phyloP scores from a whole-genome alignment of 2,329 filamentous ascomycete genomes.

The Fusarium sacchari region DNA sequence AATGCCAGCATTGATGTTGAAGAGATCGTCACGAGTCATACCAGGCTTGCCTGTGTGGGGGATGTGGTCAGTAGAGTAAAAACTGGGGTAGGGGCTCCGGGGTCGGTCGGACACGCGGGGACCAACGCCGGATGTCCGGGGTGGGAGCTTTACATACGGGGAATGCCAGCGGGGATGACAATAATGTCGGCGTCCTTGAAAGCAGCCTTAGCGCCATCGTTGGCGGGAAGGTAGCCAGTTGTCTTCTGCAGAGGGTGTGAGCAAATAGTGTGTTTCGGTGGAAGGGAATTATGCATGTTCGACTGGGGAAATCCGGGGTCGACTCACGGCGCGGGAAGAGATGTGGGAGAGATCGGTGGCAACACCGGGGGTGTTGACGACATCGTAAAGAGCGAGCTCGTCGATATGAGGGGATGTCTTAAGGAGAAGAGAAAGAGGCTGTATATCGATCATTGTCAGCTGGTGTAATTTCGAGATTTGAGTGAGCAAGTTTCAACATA shows the following conservation, averaged over 20 bases:
- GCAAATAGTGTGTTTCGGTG: conserved; percentile 39
- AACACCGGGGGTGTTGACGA: conserved; percentile 97
- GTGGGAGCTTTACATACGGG: conserved; percentile 71
- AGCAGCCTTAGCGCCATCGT: conserved; percentile 85
- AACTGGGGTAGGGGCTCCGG: conserved; percentile 25
- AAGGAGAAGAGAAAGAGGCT: conserved; percentile 96
- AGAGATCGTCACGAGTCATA: conserved; percentile 99
- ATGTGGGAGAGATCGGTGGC: conserved; percentile 97
- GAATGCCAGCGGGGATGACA: conserved; percentile 97
- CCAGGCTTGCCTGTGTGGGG: conserved; percentile 85
- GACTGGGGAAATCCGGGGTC: conserved; percentile 26
- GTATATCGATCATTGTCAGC: conserved; percentile 18
- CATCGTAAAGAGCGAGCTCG: conserved; percentile 98
- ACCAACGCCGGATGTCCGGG: conserved; percentile 25
- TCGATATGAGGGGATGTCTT: conserved; percentile 90
- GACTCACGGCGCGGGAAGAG: conserved; percentile 80
- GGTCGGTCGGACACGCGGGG: conserved; percentile 34
- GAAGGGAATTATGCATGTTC: conserved; percentile 32
- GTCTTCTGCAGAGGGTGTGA: conserved; percentile 71
- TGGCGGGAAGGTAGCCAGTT: conserved; percentile 85
- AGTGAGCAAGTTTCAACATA: conserved; percentile 53
- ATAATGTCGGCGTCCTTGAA: conserved; percentile 95
- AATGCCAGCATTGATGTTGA: conserved; percentile 99
- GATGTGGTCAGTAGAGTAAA: conserved; percentile 33
- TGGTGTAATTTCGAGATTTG: conserved; percentile 17